Conservation (phyloP, 352 stramenopile genomes). For the Phytopythium cucurbitacearum region DNA sequence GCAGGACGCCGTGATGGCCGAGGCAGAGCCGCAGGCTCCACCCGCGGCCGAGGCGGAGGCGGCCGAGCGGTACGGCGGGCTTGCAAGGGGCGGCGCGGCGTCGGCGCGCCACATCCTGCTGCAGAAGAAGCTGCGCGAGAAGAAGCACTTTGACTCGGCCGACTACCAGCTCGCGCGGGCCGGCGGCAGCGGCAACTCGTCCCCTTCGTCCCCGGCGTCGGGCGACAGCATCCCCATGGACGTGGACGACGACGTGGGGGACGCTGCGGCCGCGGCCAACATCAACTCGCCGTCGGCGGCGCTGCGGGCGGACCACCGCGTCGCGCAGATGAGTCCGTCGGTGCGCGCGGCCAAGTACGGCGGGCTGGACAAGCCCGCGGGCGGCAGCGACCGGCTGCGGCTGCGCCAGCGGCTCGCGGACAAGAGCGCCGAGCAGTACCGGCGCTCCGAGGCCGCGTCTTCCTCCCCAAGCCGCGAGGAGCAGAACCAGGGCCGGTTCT, state of each 20-base stretch:
- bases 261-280: constrained; percentile 5
- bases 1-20: too few relatives aligned
- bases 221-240: constrained; percentile 14
- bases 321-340: constrained; percentile 58
- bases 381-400: constrained; percentile 24
- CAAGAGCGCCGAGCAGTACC: constrained; percentile 9
- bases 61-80: constrained; percentile 15
- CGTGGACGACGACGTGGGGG: constrained; percentile 23
- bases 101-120: constrained; percentile 66
- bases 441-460: constrained; percentile 4
- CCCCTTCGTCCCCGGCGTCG: background rate
- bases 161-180: constrained; percentile 58
- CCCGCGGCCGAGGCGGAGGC: background rate
- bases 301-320: constrained; percentile 13
- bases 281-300: constrained; percentile 51
- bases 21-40: background rate
- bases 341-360: constrained; percentile 43
- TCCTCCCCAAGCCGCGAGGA: constrained; percentile 9
- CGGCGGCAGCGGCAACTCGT: constrained; percentile 11
- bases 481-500: constrained; percentile 1
- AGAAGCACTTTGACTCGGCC: constrained; percentile 69
- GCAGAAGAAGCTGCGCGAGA: constrained; percentile 66
- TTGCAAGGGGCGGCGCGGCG: constrained; percentile 21
- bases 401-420: constrained; percentile 28
- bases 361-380: constrained; percentile 22